Conservation (phyloP, 2,329 filamentous ascomycete species). For the Aspergillus nomiae region DNA sequence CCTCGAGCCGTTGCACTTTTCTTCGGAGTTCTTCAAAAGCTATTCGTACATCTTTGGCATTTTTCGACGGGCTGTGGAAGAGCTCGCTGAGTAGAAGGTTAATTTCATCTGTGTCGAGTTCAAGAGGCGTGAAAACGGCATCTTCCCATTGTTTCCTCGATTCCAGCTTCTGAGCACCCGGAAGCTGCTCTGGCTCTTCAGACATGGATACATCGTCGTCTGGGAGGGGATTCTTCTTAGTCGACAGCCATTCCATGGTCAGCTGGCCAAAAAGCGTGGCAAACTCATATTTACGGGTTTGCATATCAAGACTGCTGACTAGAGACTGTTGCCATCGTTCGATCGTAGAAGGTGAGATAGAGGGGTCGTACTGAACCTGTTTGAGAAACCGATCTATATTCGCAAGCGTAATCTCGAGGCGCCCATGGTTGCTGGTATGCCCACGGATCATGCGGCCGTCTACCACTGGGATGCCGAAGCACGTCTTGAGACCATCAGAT, state of each 20-base stretch:
- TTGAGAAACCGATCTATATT: conserved; percentile 18
- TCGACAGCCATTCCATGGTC: conserved; percentile 18
- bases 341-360: conserved; percentile 9
- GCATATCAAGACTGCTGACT: conserved; percentile 9
- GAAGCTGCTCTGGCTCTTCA: conserved; percentile 8
- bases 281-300: conserved; percentile 18
- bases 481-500: conserved; percentile 12
- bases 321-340: conserved; percentile 13
- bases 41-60: neutral
- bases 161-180: conserved; percentile 5
- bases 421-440: neutral
- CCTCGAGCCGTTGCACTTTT: conserved; percentile 5
- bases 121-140: conserved; percentile 8
- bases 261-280: conserved; percentile 16
- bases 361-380: conserved; percentile 15
- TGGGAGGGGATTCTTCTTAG: neutral
- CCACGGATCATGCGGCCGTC: conserved; percentile 5
- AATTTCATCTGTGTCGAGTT: neutral
- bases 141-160: conserved; percentile 13
- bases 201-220: neutral
- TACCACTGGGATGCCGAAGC: conserved; percentile 9
- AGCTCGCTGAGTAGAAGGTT: conserved; percentile 7
- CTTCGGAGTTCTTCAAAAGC: conserved; percentile 3
- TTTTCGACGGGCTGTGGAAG: conserved; percentile 2
- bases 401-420: conserved; percentile 5